phyloP scores from a whole-genome alignment of 441 rosid species.

The Rhodomyrtus psidioides region DNA sequence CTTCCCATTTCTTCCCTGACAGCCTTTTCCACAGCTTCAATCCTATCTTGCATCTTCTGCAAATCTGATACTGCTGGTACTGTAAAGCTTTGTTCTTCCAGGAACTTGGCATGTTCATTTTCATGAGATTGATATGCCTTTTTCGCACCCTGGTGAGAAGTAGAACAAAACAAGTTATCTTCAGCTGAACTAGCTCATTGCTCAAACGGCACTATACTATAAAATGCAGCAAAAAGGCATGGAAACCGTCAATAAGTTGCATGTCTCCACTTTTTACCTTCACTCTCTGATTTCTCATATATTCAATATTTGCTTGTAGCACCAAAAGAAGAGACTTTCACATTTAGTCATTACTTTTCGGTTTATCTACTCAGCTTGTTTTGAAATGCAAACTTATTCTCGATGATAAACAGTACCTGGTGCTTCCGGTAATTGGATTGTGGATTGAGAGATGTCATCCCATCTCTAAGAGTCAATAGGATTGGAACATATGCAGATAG shows the following conservation, averaged over 20 bases:
- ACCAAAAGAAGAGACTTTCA: background rate
- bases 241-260: background rate
- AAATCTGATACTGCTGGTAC: constrained; percentile 42
- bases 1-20: constrained; percentile 47
- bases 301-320: background rate
- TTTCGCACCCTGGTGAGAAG: constrained; percentile 33
- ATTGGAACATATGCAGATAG: constrained; percentile 48
- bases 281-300: background rate
- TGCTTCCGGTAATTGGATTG: constrained; percentile 22
- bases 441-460: constrained; percentile 36
- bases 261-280: background rate
- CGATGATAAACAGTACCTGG: background rate
- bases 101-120: constrained; percentile 14
- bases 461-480: constrained; percentile 34
- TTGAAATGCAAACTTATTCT: background rate
- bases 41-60: constrained; percentile 55
- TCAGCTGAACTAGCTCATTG: background rate
- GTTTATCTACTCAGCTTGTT: background rate
- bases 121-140: constrained; percentile 20
- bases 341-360: background rate
- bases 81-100: constrained; percentile 5
- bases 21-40: constrained; percentile 61
- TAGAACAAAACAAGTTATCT: background rate
- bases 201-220: background rate
- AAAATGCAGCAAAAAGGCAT: background rate